Evolutionary conservation across 768 basidiomycete species (phyloP).

Genomic region (Pisolithus tinctorius): DNA sequence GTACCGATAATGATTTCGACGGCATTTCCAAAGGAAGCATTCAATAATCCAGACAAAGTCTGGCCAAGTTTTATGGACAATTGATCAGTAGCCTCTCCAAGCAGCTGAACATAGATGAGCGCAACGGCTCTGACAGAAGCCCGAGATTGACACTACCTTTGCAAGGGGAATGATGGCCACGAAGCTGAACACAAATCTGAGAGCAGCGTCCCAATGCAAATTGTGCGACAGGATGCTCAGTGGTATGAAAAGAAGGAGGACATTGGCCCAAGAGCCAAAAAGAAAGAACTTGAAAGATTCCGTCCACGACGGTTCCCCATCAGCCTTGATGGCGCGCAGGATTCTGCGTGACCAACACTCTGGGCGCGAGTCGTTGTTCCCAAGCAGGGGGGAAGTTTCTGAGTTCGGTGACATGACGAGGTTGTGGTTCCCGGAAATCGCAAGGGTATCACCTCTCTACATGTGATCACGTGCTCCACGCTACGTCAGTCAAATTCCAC

Average conservation of each 20-base stretch:
- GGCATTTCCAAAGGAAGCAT: constrained; percentile 79
- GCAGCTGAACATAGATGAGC: constrained; percentile 37
- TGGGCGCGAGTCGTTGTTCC: constrained; percentile 29
- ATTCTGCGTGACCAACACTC: constrained; percentile 25
- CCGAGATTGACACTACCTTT: constrained; percentile 42
- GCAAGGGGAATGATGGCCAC: constrained; percentile 84
- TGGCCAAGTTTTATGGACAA: constrained; percentile 73
- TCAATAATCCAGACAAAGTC: constrained; percentile 80
- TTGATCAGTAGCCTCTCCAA: constrained; percentile 80
- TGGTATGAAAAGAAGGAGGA: constrained; percentile 77
- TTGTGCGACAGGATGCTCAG: constrained; percentile 60
- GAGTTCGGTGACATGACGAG: constrained; percentile 22
- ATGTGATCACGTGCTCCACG: no score
- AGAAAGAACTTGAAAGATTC: constrained; percentile 55
- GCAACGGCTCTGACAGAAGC: not conserved
- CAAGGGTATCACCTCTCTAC: no score
- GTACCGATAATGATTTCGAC: constrained; percentile 89
- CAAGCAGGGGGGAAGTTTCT: constrained; percentile 45
- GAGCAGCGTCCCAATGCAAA: constrained; percentile 65
- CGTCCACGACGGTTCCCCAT: constrained; percentile 58
- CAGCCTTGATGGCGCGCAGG: constrained; percentile 40
- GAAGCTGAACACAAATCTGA: constrained; percentile 73
- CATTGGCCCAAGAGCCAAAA: constrained; percentile 63
- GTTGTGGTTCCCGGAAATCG: not conserved
- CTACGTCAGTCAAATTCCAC: no score